phyloP scores from a whole-genome alignment of 306 rosid species.

The Corylus avellana region DNA sequence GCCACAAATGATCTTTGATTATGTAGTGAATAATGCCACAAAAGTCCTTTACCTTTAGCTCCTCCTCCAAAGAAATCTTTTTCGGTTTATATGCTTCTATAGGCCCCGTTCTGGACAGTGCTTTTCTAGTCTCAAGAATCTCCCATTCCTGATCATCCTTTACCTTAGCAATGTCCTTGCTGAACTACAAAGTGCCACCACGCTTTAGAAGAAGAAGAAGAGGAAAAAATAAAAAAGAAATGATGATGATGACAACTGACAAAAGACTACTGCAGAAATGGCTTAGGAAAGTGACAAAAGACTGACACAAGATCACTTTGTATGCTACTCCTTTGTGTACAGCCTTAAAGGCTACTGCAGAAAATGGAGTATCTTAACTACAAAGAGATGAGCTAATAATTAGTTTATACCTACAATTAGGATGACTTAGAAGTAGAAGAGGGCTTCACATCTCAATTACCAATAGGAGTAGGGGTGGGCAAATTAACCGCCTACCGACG shows the following conservation, averaged over 20 bases:
- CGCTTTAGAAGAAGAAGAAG: conserved; percentile 14
- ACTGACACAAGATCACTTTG: not conserved
- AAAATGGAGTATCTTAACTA: not conserved
- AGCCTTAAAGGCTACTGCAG: not conserved
- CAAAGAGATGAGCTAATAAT: not conserved
- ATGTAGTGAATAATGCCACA: conserved; percentile 4
- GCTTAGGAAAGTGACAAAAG: not conserved
- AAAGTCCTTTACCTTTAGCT: conserved; percentile 58
- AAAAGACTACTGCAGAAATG: no score
- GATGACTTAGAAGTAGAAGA: not conserved
- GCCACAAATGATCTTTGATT: conserved; percentile 11
- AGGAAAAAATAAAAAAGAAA: conserved; percentile 1
- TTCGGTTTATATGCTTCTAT: conserved; percentile 69
- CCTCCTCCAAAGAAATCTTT: conserved; percentile 66
- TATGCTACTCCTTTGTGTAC: not conserved
- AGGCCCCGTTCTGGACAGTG: conserved; percentile 78
- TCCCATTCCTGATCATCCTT: conserved; percentile 94
- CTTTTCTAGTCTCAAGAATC: conserved; percentile 72
- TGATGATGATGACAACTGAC: not conserved
- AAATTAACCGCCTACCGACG: no score
- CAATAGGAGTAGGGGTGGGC: not conserved
- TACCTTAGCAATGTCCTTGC: conserved; percentile 83
- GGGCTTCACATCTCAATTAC: not conserved
- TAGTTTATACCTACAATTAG: not conserved
- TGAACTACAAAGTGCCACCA: conserved; percentile 40